phyloP scores from a whole-genome alignment of 106 monocot genomes.

The Dendrobium catenatum region DNA sequence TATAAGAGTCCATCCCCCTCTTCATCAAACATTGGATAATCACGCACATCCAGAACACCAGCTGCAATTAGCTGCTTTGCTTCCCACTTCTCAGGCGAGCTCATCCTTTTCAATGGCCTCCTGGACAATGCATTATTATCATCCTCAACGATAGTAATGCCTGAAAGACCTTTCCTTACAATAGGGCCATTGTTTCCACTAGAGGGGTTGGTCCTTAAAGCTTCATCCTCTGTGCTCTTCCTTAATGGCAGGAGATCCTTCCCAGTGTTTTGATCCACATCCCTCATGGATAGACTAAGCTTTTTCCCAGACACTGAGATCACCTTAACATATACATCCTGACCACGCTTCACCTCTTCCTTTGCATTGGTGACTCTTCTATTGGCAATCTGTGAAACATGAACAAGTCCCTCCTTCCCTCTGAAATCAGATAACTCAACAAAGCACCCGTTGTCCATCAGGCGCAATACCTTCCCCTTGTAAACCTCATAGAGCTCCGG shows the following conservation, averaged over 20 bases:
- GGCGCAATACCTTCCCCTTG: slow-evolving; percentile 63
- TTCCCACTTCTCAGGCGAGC: slow-evolving; percentile 96
- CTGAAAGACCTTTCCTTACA: slow-evolving; percentile 63
- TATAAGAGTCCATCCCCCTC: slow-evolving; percentile 84
- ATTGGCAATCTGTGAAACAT: slow-evolving; percentile 76
- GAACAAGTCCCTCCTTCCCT: slow-evolving; percentile 80
- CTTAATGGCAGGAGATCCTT: slow-evolving; percentile 73
- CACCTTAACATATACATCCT: slow-evolving; percentile 84
- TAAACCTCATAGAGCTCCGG: slow-evolving; percentile 75
- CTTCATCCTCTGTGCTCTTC: slow-evolving; percentile 49
- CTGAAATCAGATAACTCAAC: slow-evolving; percentile 62
- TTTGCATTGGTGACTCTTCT: slow-evolving; percentile 61
- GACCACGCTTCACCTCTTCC: slow-evolving; percentile 71
- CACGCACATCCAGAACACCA: slow-evolving; percentile 63
- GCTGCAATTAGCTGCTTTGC: slow-evolving; percentile 87
- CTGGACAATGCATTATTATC: slow-evolving; percentile 34
- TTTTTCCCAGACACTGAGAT: slow-evolving; percentile 80
- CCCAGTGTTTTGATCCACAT: slow-evolving; percentile 84
- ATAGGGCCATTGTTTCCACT: slow-evolving; percentile 26
- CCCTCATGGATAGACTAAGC: slow-evolving; percentile 76
- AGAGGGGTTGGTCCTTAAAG: slow-evolving; percentile 49
- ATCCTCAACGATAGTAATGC: slow-evolving; percentile 63
- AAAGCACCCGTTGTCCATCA: slow-evolving; percentile 93
- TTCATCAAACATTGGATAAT: slow-evolving; percentile 80
- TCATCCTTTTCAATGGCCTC: slow-evolving; percentile 88